Percentiles rank a stretch among this genome's conserved stretches.
Conservation (phyloP, 169 alveolate genomes). For the Theileria sp. region DNA sequence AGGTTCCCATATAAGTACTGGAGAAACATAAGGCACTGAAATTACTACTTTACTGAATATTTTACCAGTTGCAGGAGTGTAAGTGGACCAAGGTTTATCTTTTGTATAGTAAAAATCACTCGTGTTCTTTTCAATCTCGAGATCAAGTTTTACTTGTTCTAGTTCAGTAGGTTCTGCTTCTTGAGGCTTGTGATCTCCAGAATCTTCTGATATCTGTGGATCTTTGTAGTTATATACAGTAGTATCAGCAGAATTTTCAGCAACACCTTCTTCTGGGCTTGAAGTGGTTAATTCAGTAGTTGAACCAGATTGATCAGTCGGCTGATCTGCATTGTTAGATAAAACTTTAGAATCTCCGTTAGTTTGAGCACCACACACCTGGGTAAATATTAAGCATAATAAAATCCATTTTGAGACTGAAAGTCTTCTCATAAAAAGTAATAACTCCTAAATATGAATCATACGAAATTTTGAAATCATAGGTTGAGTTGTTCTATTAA, state of each 20-base stretch:
- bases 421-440: neutral
- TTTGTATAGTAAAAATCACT: neutral
- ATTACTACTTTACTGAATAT: neutral
- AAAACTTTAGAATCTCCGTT: neutral
- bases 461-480: neutral
- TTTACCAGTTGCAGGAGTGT: neutral
- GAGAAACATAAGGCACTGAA: neutral
- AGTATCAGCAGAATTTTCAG: neutral
- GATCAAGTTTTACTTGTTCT: neutral
- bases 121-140: neutral
- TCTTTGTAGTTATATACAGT: neutral
- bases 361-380: neutral
- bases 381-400: neutral
- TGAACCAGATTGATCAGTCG: neutral
- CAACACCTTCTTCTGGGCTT: neutral
- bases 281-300: neutral
- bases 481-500: too few relatives aligned
- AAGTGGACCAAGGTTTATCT: neutral
- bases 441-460: neutral
- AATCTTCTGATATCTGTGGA: neutral
- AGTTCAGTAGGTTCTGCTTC: too few relatives aligned
- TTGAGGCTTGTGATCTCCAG: neutral
- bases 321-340: neutral
- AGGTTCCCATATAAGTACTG: neutral
- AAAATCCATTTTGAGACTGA: neutral